Evolutionary conservation across 768 basidiomycete species (phyloP).

Genomic region (Lentinula aciculospora): DNA sequence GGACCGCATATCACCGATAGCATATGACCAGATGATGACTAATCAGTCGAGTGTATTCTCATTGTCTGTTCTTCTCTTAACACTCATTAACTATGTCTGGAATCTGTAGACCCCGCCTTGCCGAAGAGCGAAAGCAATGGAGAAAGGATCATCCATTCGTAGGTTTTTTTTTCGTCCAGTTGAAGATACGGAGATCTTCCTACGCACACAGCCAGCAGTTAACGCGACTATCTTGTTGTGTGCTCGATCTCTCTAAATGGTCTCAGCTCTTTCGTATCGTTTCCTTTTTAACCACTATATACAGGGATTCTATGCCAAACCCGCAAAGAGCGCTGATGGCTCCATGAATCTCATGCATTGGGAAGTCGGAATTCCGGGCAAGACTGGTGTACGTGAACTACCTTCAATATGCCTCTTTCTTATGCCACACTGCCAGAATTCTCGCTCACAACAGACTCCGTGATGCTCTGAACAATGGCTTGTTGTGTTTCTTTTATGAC

Average conservation of each 20-base stretch:
- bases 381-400: constrained; percentile 61
- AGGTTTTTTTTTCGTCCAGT: constrained; percentile 26
- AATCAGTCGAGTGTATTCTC: background rate
- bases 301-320: constrained; percentile 97
- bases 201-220: background rate
- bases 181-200: background rate
- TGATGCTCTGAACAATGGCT: constrained; percentile 9
- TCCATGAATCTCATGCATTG: constrained; percentile 96
- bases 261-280: too few species aligned
- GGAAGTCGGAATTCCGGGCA: constrained; percentile 99
- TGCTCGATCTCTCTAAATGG: background rate
- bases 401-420: constrained; percentile 5
- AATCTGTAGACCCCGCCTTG: constrained; percentile 87
- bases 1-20: too few species aligned
- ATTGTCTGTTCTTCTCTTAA: background rate
- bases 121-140: constrained; percentile 99
- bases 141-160: constrained; percentile 98
- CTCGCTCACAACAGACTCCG: background rate
- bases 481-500: constrained; percentile 11
- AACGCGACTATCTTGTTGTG: constrained; percentile 1
- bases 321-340: constrained; percentile 84
- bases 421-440: constrained; percentile 5
- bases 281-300: background rate
- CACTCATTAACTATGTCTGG: constrained; percentile 62
- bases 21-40: too few species aligned